Percentiles rank a stretch among this genome's conserved stretches.
phyloP scores from a whole-genome alignment of 2,329 filamentous ascomycete species.

The Hypomyces perniciosus region DNA sequence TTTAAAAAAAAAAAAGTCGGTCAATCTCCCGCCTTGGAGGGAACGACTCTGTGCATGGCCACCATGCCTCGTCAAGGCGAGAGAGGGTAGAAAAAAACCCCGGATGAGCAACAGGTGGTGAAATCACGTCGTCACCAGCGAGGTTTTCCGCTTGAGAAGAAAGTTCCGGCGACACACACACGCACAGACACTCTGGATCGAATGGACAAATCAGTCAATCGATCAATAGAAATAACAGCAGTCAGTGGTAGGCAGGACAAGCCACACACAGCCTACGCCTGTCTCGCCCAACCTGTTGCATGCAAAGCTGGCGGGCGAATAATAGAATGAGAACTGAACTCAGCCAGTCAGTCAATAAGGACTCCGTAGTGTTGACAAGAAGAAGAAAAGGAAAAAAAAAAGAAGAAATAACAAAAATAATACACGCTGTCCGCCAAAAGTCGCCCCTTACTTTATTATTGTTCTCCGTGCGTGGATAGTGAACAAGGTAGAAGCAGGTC shows the following conservation, averaged over 20 bases:
- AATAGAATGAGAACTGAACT: not conserved
- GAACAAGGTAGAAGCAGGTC: not conserved
- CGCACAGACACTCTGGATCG: too few species aligned
- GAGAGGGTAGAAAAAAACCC: too few species aligned
- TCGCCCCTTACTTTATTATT: not conserved
- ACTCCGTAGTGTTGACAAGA: not conserved
- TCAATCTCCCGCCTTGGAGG: slow-evolving; percentile 6
- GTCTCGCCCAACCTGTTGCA: too few species aligned
- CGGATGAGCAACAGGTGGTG: too few species aligned
- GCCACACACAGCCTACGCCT: too few species aligned
- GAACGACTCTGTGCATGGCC: slow-evolving; percentile 3
- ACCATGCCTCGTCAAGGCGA: not conserved
- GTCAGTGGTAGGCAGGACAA: too few species aligned
- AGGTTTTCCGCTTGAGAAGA: too few species aligned
- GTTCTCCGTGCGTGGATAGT: not conserved
- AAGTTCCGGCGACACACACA: too few species aligned
- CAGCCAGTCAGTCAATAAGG: not conserved
- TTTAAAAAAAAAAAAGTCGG: slow-evolving; percentile 9
- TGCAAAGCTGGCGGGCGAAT: not conserved
- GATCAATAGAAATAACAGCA: not conserved
- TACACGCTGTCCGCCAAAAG: not conserved
- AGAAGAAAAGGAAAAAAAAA: not conserved
- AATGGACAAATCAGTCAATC: not conserved
- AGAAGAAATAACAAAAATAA: not conserved
- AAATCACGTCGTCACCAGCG: too few species aligned